A percentile compares a stretch with the other conserved stretches of the same genome.
Evolutionary conservation across 495 filamentous ascomycete genomes (phyloP).

Genomic region (Rostrohypoxylon terebratum): DNA sequence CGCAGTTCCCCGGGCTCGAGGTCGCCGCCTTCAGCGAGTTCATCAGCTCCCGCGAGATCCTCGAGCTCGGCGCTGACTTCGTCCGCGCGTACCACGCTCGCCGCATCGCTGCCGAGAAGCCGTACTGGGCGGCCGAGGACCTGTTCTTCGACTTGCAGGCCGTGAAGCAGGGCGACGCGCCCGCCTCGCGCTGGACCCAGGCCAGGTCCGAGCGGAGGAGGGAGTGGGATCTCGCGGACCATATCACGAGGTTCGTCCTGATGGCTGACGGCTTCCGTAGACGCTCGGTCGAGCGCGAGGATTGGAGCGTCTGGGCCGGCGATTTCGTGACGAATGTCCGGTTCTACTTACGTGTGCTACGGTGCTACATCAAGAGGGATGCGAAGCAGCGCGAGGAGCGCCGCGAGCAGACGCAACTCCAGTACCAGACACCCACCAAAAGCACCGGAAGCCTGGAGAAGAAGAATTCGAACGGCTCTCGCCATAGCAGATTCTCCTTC

Average conservation of each 20-base stretch:
- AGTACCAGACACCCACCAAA: not conserved
- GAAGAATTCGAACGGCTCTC: slow-evolving; percentile 17
- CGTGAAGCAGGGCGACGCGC: slow-evolving; percentile 43
- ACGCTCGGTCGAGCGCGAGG: slow-evolving; percentile 27
- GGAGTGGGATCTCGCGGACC: slow-evolving; percentile 43
- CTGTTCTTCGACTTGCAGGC: slow-evolving; percentile 47
- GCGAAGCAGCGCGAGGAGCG: slow-evolving; percentile 30
- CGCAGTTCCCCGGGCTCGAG: slow-evolving; percentile 26
- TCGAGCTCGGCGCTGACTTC: slow-evolving; percentile 43
- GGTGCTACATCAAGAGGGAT: slow-evolving; percentile 41
- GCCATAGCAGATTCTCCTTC: slow-evolving; percentile 20
- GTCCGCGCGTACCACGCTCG: slow-evolving; percentile 25
- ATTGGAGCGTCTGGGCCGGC: slow-evolving; percentile 35
- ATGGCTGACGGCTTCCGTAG: slow-evolving; percentile 37
- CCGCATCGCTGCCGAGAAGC: slow-evolving; percentile 23
- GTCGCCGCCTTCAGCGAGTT: slow-evolving; percentile 44
- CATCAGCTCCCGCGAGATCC: slow-evolving; percentile 39
- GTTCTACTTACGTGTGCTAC: slow-evolving; percentile 45
- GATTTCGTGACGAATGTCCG: slow-evolving; percentile 34
- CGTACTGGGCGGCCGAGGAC: slow-evolving; percentile 40
- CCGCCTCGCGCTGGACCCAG: slow-evolving; percentile 24
- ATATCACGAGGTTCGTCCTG: slow-evolving; percentile 45
- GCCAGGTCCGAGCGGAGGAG: slow-evolving; percentile 23
- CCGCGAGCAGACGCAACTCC: not conserved
- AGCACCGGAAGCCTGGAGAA: not conserved